Base-by-base conservation (phyloP, 1,284 basidiomycete genomes). In the Sporisorium graminicola region DNA sequence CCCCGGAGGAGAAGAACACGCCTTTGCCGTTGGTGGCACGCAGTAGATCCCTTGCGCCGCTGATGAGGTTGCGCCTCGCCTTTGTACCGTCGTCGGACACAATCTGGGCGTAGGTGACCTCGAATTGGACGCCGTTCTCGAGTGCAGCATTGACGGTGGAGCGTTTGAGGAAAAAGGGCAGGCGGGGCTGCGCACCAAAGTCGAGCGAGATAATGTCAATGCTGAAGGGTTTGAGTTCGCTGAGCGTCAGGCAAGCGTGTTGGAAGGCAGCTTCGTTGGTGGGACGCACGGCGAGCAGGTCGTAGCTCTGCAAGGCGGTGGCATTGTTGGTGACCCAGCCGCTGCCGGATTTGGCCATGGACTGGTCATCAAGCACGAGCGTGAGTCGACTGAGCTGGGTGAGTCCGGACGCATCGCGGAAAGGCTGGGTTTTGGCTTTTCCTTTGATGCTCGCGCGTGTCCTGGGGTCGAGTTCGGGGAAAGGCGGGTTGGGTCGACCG, bases 181-280 rank as follows among this genome's bases (percentile, higher is more conserved):
- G 88, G 3, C 93, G 90, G 0, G 93, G 91, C 0, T 90, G 87
- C 0, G 91, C 71, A 9, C 82, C 91, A n/a, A 94, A 88, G 16
- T 94, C 93, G 26, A 95, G 87, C 0, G 91, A 88, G 64, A 95
- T 93, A 60, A 95, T 90, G 81, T 94, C 93, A 0, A 93, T 90
- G 7, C 93, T 93, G 47, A 92, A 87, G 0, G 90, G 89, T 0
- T 92, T 93, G 9, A 94, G 92, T 31, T 89, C 88, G n/a, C 90
- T 91, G 75, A 94, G 91, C 0, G 92, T 92, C 13, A 94, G 88
- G 74, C 93, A 94, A 5, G 93, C 92, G 33, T 90, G 88, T 0
- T 91, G 91, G 82, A 95, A 92, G 0, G 91, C 90, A 0, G 89
- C 84, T 58, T 90, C 88, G 1, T 91, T 93, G 1, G 91, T 91